phyloP scores from a whole-genome alignment of 2,329 filamentous ascomycete species.

The Monosporascus sp. region DNA sequence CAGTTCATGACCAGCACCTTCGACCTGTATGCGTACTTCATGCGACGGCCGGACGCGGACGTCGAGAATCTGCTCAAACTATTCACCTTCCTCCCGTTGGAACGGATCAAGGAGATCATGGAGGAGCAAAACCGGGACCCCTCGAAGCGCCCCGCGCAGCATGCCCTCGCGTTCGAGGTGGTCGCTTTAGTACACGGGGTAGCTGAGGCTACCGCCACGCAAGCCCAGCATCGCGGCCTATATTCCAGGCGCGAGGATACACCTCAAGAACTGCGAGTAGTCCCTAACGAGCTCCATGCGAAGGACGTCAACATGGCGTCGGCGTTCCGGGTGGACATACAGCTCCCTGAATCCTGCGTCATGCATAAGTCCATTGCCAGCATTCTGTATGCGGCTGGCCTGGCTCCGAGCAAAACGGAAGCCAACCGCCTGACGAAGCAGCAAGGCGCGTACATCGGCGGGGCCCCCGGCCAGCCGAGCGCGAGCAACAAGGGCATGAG shows the following conservation, averaged over 20 bases:
- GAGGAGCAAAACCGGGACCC: constrained; percentile 61
- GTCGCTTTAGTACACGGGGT: constrained; percentile 72
- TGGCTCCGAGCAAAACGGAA: constrained; percentile 51
- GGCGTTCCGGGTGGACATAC: constrained; percentile 43
- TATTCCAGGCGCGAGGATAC: constrained; percentile 32
- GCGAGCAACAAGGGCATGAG: constrained; percentile 30
- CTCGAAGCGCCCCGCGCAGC: constrained; percentile 72
- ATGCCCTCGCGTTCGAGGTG: constrained; percentile 76
- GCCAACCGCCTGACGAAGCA: constrained; percentile 52
- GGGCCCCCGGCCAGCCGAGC: constrained; percentile 33
- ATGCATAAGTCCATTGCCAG: constrained; percentile 48
- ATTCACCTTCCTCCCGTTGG: constrained; percentile 79
- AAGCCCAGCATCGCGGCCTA: constrained; percentile 46
- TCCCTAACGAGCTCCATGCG: constrained; percentile 12
- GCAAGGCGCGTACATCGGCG: constrained; percentile 58
- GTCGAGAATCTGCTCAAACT: constrained; percentile 79
- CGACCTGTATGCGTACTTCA: constrained; percentile 87
- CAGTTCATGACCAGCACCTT: constrained; percentile 72
- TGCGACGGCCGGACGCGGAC: constrained; percentile 74
- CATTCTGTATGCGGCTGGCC: constrained; percentile 55
- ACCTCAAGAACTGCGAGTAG: constrained; percentile 6
- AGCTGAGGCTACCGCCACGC: constrained; percentile 57
- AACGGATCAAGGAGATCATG: constrained; percentile 65
- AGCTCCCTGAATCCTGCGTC: constrained; percentile 55
- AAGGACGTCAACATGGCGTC: constrained; percentile 41